Conservation (phyloP, 331 rosid species). For the Quercus tomentella region DNA sequence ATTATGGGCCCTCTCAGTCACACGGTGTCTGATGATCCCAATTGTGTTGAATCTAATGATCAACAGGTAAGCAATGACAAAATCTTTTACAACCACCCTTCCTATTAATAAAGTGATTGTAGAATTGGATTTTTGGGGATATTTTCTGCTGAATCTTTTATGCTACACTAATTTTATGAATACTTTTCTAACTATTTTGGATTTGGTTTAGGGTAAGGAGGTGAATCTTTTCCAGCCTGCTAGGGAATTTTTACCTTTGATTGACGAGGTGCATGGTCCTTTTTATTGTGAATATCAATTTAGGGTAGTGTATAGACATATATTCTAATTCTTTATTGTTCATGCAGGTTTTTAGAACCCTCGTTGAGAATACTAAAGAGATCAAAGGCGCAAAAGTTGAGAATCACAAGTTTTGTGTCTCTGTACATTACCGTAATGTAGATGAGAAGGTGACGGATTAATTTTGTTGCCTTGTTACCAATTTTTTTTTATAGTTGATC, state of each 20-base stretch:
- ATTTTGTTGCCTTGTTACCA: neutral
- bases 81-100: neutral
- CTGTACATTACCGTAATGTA: conserved; percentile 97
- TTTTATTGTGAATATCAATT: neutral
- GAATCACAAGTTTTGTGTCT: conserved; percentile 89
- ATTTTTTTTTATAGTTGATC: neutral
- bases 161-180: neutral
- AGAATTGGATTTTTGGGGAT: neutral
- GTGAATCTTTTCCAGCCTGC: conserved; percentile 89
- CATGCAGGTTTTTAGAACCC: conserved; percentile 79
- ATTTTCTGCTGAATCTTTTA: neutral
- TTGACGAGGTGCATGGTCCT: conserved; percentile 57
- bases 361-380: conserved; percentile 61
- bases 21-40: conserved; percentile 33
- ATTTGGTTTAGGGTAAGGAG: conserved; percentile 61
- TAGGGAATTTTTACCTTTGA: conserved; percentile 74
- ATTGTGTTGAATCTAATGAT: conserved; percentile 49
- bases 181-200: neutral
- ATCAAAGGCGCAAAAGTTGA: conserved; percentile 81
- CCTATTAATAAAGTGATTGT: neutral
- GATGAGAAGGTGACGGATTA: conserved; percentile 56
- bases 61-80: conserved; percentile 30
- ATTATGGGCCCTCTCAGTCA: conserved; percentile 63
- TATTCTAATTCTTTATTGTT: neutral
- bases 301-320: neutral